Conservation (phyloP, 208 protist genomes). For the Wallacemonas collosoma region DNA sequence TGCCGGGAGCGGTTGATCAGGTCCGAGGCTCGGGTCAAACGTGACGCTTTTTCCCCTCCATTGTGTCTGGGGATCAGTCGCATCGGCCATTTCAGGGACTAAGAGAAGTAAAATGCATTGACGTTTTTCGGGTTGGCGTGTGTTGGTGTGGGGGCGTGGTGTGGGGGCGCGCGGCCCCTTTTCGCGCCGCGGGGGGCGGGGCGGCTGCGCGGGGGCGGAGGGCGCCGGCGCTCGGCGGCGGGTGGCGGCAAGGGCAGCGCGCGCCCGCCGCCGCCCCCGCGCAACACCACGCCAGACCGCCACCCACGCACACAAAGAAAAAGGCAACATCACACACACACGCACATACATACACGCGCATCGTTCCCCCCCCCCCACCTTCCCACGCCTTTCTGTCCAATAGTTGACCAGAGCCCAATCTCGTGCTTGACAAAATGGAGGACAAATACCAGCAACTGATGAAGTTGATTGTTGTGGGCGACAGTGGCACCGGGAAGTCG, state of each 20-base stretch:
- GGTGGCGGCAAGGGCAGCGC: no score
- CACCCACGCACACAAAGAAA: no score
- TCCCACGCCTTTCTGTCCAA: background rate
- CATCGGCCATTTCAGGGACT: background rate
- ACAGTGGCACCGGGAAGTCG: constrained; percentile 95
- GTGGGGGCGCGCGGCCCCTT: background rate
- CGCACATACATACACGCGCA: background rate
- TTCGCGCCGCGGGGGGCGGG: no score
- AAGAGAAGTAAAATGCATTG: background rate
- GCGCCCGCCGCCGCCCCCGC: no score
- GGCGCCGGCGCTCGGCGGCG: no score
- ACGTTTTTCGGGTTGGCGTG: background rate
- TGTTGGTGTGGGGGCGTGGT: background rate
- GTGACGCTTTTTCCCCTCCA: constrained; percentile 16
- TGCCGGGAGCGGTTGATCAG: constrained; percentile 7
- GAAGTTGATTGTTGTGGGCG: constrained; percentile 85
- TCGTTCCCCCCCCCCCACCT: background rate
- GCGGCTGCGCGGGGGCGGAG: no score
- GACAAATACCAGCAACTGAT: constrained; percentile 84
- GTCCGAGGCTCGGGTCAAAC: constrained; percentile 3
- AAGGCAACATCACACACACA: no score
- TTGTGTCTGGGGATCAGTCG: background rate
- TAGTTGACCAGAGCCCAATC: background rate
- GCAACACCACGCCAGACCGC: no score
- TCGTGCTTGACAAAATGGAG: constrained; percentile 27